Evolutionary conservation across 352 stramenopile species (phyloP).

Genomic region (Phytophthora lateralis): DNA sequence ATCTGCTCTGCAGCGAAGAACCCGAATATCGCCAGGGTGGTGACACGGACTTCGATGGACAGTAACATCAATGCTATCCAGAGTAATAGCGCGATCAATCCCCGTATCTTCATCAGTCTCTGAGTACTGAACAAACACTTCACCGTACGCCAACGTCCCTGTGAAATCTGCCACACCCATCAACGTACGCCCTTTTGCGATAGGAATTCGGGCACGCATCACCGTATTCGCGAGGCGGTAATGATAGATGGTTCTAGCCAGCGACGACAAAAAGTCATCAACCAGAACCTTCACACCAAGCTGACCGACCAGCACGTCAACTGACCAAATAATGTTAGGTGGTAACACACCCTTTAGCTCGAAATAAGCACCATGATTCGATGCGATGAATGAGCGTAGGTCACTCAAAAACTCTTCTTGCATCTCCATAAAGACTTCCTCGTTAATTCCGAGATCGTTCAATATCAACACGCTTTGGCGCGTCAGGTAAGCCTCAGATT

Average conservation of each 20-base stretch:
- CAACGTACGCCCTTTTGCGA: slow-evolving; percentile 66
- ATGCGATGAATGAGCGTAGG: slow-evolving; percentile 60
- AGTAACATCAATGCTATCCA: slow-evolving; percentile 57
- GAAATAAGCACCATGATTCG: slow-evolving; percentile 49
- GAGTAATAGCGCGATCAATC: slow-evolving; percentile 21
- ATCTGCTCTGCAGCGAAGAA: slow-evolving; percentile 57
- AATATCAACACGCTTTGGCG: slow-evolving; percentile 81
- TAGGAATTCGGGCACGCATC: slow-evolving; percentile 72
- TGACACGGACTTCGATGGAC: slow-evolving; percentile 82
- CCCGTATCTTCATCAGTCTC: slow-evolving; percentile 40
- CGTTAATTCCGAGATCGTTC: slow-evolving; percentile 60
- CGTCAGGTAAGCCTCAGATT: slow-evolving; percentile 71
- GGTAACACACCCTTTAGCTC: slow-evolving; percentile 48
- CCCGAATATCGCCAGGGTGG: slow-evolving; percentile 75
- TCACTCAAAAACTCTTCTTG: slow-evolving; percentile 73
- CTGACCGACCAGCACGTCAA: slow-evolving; percentile 47
- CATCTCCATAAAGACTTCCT: slow-evolving; percentile 68
- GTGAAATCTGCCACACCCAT: slow-evolving; percentile 89
- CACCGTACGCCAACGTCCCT: slow-evolving; percentile 60
- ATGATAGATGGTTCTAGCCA: slow-evolving; percentile 65
- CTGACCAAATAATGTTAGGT: slow-evolving; percentile 34
- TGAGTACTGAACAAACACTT: slow-evolving; percentile 83
- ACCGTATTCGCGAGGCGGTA: slow-evolving; percentile 77
- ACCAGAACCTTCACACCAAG: slow-evolving; percentile 45
- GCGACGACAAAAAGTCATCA: slow-evolving; percentile 55